Evolutionary conservation across 805 yeast species (phyloP), one percentile per base, ranked within the genome.

Genomic region (Candida parachauliodes): DNA sequence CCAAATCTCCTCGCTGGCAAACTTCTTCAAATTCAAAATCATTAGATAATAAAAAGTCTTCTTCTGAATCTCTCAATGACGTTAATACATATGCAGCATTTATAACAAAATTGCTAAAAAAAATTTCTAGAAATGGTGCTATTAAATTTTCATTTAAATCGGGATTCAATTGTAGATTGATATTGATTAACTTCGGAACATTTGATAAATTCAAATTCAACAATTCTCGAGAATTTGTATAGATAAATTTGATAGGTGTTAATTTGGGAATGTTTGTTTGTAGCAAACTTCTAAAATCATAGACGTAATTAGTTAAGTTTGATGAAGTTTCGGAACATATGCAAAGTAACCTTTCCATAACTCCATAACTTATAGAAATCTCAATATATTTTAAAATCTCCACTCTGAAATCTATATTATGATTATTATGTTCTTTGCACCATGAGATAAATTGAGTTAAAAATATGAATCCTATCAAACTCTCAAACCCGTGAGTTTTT

Each of bases 1-100:
- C 98, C 26, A 93, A 63, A 46, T 93, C 97, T 0, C 91, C 86
- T 48, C 81, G 79, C 18, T 82, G 77, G 1, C 87, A 72, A 14
- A 84, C 70, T 36, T 72, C 79, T 44, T 81, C 87, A 26, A 82
- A 58, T 40, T 49, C 57, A 39, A 62, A 62, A 31, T 57, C 52
- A 1, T 67, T 61, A 0, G 88, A 79, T 14, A 83, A 56, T 15
- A 83, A 52, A 20, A 79, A 72, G 52, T 84, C 91, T 50, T 83
- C 91, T 54, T 84, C 91, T 8, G 76, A 75, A 49, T 84, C 88
- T 46, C 86, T 73, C 30, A 83, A 68, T 47, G 74, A 76, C 1
- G 86, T 81, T 37, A 84, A 62, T 6, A 83, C 65, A 40, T 81
- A 74, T 1, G 88, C 87, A 19, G 82, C 74, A 49, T 81, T 77